A percentile compares a stretch with the other conserved stretches of the same genome.
Evolutionary conservation across 225 moss, liverwort and hornwort genomes (phyloP).

Genomic region (Marchantia polymorpha): DNA sequence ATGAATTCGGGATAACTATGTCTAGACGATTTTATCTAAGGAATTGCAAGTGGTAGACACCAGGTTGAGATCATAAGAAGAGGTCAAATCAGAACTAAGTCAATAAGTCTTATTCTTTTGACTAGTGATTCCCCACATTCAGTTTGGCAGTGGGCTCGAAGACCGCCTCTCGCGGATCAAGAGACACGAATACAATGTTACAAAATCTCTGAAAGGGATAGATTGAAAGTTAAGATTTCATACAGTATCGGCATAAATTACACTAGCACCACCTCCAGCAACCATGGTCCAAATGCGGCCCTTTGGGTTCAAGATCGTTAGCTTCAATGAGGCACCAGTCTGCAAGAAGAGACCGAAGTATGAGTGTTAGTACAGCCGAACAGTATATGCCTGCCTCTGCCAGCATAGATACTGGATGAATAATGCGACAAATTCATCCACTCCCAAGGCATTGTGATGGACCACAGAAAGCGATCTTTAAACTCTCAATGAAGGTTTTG

Average conservation of each 20-base stretch:
- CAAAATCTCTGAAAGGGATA: too few relatives aligned
- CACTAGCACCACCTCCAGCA: conserved; percentile 98
- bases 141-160: too few relatives aligned
- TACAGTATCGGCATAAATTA: conserved; percentile 96
- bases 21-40: too few relatives aligned
- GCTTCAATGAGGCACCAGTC: conserved; percentile 95
- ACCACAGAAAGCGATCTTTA: too few relatives aligned
- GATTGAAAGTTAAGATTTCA: conserved; percentile 18
- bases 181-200: too few relatives aligned
- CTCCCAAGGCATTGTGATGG: not conserved
- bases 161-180: too few relatives aligned
- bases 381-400: not conserved
- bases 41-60: too few relatives aligned
- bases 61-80: too few relatives aligned
- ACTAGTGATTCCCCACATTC: too few relatives aligned
- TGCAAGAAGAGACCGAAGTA: conserved; percentile 24
- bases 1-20: not conserved
- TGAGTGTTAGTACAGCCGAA: not conserved
- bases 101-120: too few relatives aligned
- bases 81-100: too few relatives aligned
- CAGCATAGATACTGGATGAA: not conserved
- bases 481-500: too few relatives aligned
- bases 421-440: not conserved
- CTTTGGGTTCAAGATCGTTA: conserved; percentile 89
- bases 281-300: conserved; percentile 99